Percentiles rank a stretch among this genome's conserved stretches.
phyloP scores from a whole-genome alignment of 371 early-diverging fungal genomes.

The Dichotomocladium elegans region DNA sequence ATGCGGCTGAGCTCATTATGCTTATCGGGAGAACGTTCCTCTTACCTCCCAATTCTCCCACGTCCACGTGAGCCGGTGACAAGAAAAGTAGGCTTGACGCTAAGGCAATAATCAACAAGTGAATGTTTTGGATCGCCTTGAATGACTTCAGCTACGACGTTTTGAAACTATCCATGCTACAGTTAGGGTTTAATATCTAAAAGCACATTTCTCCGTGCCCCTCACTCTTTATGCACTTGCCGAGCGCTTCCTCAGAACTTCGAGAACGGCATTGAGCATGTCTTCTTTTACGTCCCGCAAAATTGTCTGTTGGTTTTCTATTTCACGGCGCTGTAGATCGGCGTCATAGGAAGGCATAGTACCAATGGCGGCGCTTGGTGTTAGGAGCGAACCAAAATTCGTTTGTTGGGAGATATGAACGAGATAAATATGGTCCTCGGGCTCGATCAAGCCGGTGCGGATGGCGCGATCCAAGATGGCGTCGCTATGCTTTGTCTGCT shows the following conservation, averaged over 20 bases:
- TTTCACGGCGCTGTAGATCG: not conserved
- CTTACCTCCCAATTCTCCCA: slow-evolving; percentile 25
- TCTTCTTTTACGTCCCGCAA: slow-evolving; percentile 3
- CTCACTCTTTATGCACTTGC: too few relatives aligned
- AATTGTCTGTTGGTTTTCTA: not conserved
- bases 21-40: not conserved
- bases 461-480: slow-evolving; percentile 3
- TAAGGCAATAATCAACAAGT: slow-evolving; percentile 27
- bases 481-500: slow-evolving; percentile 1
- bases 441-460: slow-evolving; percentile 6
- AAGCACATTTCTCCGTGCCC: too few relatives aligned
- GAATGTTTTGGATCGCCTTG: slow-evolving; percentile 33
- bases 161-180: slow-evolving; percentile 18
- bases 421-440: slow-evolving; percentile 2
- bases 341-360: not conserved
- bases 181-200: not conserved
- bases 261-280: slow-evolving; percentile 1
- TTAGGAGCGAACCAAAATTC: not conserved
- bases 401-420: not conserved
- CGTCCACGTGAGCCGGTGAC: slow-evolving; percentile 27
- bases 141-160: slow-evolving; percentile 25
- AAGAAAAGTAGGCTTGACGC: slow-evolving; percentile 21
- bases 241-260: slow-evolving; percentile 3
- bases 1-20: too few relatives aligned
- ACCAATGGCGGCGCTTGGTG: not conserved